A percentile compares a stretch with the other conserved stretches of the same genome.
These are phyloP conservation scores for Epichloe sp. DNA, from an alignment of 2,329 filamentous ascomycete species.

Conservation along the genomic window DNA sequence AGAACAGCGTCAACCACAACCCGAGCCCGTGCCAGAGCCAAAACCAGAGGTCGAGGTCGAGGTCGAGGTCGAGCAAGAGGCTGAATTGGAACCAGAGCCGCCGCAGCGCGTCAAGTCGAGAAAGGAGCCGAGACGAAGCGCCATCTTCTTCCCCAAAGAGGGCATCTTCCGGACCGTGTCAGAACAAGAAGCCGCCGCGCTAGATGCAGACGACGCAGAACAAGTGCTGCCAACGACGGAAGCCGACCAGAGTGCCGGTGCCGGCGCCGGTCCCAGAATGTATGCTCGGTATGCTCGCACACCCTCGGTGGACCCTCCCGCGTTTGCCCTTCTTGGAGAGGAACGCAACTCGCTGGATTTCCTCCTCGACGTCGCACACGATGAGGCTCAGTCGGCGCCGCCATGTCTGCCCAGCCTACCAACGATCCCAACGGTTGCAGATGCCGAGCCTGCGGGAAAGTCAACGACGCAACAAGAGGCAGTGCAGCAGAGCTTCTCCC, in stretches of 20 bases:
- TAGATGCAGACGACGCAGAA: slow-evolving; percentile 15
- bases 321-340: slow-evolving; percentile 40
- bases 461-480: background rate
- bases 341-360: slow-evolving; percentile 47
- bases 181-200: slow-evolving; percentile 34
- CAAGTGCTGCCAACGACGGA: slow-evolving; percentile 13
- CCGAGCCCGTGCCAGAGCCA: background rate
- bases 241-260: slow-evolving; percentile 17
- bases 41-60: slow-evolving; percentile 8
- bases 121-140: slow-evolving; percentile 33
- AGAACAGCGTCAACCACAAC: background rate
- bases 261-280: slow-evolving; percentile 19
- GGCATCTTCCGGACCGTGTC: slow-evolving; percentile 51
- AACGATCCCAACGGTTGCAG: slow-evolving; percentile 16
- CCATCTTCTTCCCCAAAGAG: slow-evolving; percentile 47
- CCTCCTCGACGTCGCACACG: slow-evolving; percentile 43
- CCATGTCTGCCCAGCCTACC: slow-evolving; percentile 28
- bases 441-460: slow-evolving; percentile 6
- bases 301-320: slow-evolving; percentile 48
- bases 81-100: slow-evolving; percentile 10
- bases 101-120: slow-evolving; percentile 15
- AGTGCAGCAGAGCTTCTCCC: slow-evolving; percentile 6
- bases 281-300: slow-evolving; percentile 47
- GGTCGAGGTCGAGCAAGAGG: slow-evolving; percentile 13
- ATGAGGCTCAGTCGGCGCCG: slow-evolving; percentile 20